A percentile compares a stretch with the other conserved stretches of the same genome.
These are phyloP conservation scores for Strobilomyces echinocephalus DNA, from an alignment of 768 basidiomycete genomes.

Conservation along the genomic window DNA sequence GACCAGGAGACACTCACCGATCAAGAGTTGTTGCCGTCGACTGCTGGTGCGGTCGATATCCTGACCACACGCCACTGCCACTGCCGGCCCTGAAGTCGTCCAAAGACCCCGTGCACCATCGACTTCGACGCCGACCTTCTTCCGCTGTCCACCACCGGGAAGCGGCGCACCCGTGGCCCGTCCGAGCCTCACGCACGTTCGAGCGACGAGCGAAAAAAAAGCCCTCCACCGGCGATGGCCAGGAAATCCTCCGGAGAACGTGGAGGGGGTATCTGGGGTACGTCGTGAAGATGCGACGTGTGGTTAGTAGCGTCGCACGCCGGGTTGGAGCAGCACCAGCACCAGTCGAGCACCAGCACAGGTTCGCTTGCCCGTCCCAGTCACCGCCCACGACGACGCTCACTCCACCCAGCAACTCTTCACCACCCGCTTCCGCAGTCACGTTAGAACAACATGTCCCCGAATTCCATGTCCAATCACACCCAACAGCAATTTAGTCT, in stretches of 20 bases:
- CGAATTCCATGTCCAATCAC: conserved; percentile 65
- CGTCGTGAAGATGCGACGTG: background rate
- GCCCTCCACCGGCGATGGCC: background rate
- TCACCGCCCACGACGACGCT: background rate
- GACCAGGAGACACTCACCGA: conserved; percentile 31
- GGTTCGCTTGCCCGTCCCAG: background rate
- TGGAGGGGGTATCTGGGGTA: conserved; percentile 20
- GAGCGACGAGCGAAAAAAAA: background rate
- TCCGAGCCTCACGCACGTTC: background rate
- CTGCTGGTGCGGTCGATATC: conserved; percentile 9
- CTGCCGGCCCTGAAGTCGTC: conserved; percentile 28
- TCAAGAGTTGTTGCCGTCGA: conserved; percentile 25
- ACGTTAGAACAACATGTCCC: conserved; percentile 88
- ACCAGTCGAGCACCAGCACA: background rate
- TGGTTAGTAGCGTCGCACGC: background rate
- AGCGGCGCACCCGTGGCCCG: background rate
- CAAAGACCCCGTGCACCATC: conserved; percentile 19
- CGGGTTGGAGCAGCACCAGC: conserved; percentile 14
- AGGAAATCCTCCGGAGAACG: background rate
- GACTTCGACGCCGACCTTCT: conserved; percentile 9
- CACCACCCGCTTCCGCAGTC: conserved; percentile 31
- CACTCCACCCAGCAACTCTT: conserved; percentile 4
- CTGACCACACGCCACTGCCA: background rate
- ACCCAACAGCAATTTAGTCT: conserved; percentile 83
- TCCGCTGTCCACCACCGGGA: background rate